Evolutionary conservation across 768 basidiomycete species (phyloP), one percentile per base, ranked within the genome.

Genomic region (Multifurca ochricompacta): DNA sequence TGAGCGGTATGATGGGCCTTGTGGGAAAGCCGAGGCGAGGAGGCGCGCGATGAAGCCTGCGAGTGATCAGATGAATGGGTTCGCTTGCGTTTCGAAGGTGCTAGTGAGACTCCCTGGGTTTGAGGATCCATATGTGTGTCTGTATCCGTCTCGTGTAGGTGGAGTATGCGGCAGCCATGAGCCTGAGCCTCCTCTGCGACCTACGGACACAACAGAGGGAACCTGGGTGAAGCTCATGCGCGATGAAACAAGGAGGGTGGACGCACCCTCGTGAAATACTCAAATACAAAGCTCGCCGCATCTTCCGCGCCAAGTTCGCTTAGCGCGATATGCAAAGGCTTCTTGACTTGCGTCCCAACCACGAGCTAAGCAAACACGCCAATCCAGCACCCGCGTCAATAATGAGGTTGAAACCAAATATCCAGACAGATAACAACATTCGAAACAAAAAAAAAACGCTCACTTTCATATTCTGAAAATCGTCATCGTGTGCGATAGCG

Each of bases 391-490:
- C n/a, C n/a, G n/a, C n/a, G n/a, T n/a, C n/a, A n/a, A n/a, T n/a
- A n/a, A n/a, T n/a, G n/a, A n/a, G n/a, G n/a, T n/a, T n/a, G n/a
- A n/a, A 30, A 31, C 27, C 30, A 8, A 30, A 2, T 23, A 2
- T n/a, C n/a, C n/a, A n/a, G n/a, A n/a, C n/a, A n/a, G n/a, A n/a
- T n/a, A 41, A 41, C 13, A 1, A 25, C 13, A 41, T 6, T 23
- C 8, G 4, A 23, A 10, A n/a, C 11, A 19, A n/a, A 6, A 13
- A 5, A 6, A 11, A 27, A 8, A 6, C 1, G 23, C 23, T 18
- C 39, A 52, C 55, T 31, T 41, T 52, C 55, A 56, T 51, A 16
- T 56, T 25, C 2, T n/a, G 13, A 27, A 56, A 51, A 25, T 51
- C 32, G 9, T 28, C 32, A 14, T 51, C 55, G 43, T 51, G 27